Evolutionary conservation across 2,329 filamentous ascomycete genomes (phyloP), one percentile per base, ranked within the genome.

Genomic region (Fusarium citri): DNA sequence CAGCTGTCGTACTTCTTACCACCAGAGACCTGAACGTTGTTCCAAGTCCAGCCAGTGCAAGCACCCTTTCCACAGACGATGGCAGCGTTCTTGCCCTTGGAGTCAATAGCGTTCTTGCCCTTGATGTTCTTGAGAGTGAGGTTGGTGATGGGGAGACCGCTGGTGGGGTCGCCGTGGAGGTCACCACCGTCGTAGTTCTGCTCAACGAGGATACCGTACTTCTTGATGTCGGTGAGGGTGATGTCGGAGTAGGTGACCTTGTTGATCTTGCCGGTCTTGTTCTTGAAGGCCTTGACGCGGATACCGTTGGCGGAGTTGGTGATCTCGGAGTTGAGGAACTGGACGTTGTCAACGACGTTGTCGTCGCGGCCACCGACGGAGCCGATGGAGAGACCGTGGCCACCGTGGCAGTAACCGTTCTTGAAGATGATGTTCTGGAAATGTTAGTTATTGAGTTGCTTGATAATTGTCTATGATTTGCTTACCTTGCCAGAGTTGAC

Each of bases 31-130:
- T 68, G 72, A 48, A 86, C 82, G 47, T 78, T 81, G n/a, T 73
- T 79, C 84, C 85, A 88, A 15, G 81, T 84, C 84, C 86, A 89
- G 75, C 81, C 77, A 25, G 80, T 79, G 25, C 84, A 86, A 3
- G 74, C 74, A 2, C 59, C 65, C 51, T 77, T 78, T 14, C 83
- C 87, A 60, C 87, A 89, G 11, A 87, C 82, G 63, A 89, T 85
- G 66, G 86, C 86, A 66, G 87, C 76, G 55, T 85, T 78, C 46
- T 77, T 81, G 6, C 74, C 83, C 3, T 66, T 73, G 23, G 74
- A 70, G 3, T 72, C 48, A n/a, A 87, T 83, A 0, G 30, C 55
- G 6, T 63, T 53, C 14, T 80, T 78, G 7, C 85, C 85, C 10
- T 74, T 80, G 59, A 87, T 80, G 59, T 80, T 72, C 37, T 77